Evolutionary conservation across 2,329 filamentous ascomycete species (phyloP).

Genomic region (Fusarium coicis): DNA sequence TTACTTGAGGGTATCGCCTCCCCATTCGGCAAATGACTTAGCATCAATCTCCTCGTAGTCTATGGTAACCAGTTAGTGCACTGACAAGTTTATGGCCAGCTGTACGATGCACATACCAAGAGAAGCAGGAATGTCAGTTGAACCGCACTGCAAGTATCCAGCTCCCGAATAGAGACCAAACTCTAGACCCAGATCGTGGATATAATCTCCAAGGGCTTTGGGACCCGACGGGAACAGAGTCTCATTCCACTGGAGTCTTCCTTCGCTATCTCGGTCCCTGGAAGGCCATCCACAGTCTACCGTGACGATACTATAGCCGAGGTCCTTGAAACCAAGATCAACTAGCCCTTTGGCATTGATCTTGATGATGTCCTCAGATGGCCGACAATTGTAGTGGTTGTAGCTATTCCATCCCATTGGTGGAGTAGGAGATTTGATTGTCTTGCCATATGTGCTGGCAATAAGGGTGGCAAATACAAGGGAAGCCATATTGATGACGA

Average conservation of each 20-base stretch:
- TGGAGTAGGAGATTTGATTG: slow-evolving; percentile 48
- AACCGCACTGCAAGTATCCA: slow-evolving; percentile 58
- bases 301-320: slow-evolving; percentile 67
- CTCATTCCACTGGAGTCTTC: slow-evolving; percentile 61
- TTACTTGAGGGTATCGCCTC: slow-evolving; percentile 64
- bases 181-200: slow-evolving; percentile 59
- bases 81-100: rapidly evolving
- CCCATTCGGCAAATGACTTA: slow-evolving; percentile 55
- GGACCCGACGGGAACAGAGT: slow-evolving; percentile 62
- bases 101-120: slow-evolving; percentile 48
- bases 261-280: slow-evolving; percentile 53
- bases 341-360: slow-evolving; percentile 64
- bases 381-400: slow-evolving; percentile 54
- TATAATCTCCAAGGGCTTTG: slow-evolving; percentile 59
- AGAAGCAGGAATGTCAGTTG: slow-evolving; percentile 55
- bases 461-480: slow-evolving; percentile 11
- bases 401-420: slow-evolving; percentile 69
- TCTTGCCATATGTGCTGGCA: slow-evolving; percentile 8
- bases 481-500: background rate
- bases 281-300: slow-evolving; percentile 69
- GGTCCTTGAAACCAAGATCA: slow-evolving; percentile 59
- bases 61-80: slow-evolving; percentile 5
- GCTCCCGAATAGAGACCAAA: slow-evolving; percentile 67
- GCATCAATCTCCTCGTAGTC: slow-evolving; percentile 56
- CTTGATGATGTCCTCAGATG: slow-evolving; percentile 37